Percentiles rank a stretch among this genome's conserved stretches.
These are phyloP conservation scores for Rugosomyces carneus DNA, from an alignment of 1,284 basidiomycete genomes.

Conservation along the genomic window DNA sequence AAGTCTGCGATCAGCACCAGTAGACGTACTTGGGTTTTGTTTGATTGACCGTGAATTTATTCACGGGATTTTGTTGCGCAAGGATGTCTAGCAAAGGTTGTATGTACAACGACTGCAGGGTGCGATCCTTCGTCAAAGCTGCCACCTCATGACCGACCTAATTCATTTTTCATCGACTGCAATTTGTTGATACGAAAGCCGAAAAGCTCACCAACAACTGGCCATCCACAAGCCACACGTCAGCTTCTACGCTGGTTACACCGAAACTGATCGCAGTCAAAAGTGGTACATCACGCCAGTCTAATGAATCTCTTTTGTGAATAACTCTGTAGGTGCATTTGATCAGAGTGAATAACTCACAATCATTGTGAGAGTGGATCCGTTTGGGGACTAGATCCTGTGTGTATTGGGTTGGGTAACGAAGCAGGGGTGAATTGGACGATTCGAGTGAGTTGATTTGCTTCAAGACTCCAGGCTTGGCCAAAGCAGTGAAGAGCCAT, in stretches of 20 bases:
- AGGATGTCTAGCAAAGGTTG: conserved; percentile 41
- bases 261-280: conserved; percentile 44
- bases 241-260: conserved; percentile 50
- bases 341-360: conserved; percentile 24
- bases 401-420: conserved; percentile 46
- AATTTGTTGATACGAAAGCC: neutral
- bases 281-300: conserved; percentile 50
- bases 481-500: conserved; percentile 8
- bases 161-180: neutral
- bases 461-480: conserved; percentile 27
- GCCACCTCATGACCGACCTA: conserved; percentile 44
- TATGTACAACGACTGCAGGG: conserved; percentile 40
- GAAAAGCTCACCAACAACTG: conserved; percentile 36
- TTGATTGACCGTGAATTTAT: conserved; percentile 33
- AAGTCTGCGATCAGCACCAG: neutral
- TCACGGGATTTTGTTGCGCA: conserved; percentile 36
- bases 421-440: conserved; percentile 36
- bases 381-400: conserved; percentile 44
- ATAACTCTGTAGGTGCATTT: neutral
- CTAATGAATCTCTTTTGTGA: conserved; percentile 21
- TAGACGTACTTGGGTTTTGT: conserved; percentile 36
- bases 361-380: conserved; percentile 54
- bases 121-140: conserved; percentile 26
- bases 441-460: conserved; percentile 35
- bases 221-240: conserved; percentile 43